Conservation (phyloP, 164 flowering plant species). For the Stephania cephalantha region DNA sequence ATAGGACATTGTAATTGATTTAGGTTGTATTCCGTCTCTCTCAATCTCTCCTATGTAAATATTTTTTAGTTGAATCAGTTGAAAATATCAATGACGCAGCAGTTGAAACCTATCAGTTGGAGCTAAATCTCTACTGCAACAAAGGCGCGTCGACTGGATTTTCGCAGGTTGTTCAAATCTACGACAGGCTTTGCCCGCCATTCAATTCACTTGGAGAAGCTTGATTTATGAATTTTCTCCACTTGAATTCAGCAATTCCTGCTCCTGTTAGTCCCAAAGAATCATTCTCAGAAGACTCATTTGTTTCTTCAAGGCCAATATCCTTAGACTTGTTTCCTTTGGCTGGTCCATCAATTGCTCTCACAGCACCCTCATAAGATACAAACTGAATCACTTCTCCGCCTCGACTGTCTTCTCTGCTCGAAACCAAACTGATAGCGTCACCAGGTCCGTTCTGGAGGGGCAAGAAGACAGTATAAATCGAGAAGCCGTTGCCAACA, state of each 20-base stretch:
- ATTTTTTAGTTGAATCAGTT: neutral
- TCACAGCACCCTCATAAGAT: constrained; percentile 20
- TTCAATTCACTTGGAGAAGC: constrained; percentile 20
- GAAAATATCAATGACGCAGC: neutral
- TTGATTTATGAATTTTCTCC: constrained; percentile 17
- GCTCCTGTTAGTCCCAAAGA: constrained; percentile 20
- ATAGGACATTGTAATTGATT: neutral
- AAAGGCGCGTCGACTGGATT: neutral
- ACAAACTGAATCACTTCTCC: constrained; percentile 20
- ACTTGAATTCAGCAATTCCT: constrained; percentile 7
- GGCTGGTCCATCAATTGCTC: constrained; percentile 23
- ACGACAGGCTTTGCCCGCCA: constrained; percentile 15
- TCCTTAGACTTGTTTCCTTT: constrained; percentile 15
- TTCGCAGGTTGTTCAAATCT: neutral
- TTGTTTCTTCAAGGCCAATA: constrained; percentile 20
- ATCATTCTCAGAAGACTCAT: constrained; percentile 13
- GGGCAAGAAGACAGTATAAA: constrained; percentile 17
- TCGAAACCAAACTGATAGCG: constrained; percentile 20
- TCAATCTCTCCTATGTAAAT: neutral
- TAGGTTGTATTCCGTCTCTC: neutral
- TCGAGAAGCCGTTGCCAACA: constrained; percentile 16
- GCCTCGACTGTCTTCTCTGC: neutral
- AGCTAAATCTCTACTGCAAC: neutral
- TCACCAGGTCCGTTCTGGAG: constrained; percentile 28
- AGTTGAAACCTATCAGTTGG: neutral